phyloP scores from a whole-genome alignment of 495 filamentous ascomycete species.

The Neurospora tetraspora region DNA sequence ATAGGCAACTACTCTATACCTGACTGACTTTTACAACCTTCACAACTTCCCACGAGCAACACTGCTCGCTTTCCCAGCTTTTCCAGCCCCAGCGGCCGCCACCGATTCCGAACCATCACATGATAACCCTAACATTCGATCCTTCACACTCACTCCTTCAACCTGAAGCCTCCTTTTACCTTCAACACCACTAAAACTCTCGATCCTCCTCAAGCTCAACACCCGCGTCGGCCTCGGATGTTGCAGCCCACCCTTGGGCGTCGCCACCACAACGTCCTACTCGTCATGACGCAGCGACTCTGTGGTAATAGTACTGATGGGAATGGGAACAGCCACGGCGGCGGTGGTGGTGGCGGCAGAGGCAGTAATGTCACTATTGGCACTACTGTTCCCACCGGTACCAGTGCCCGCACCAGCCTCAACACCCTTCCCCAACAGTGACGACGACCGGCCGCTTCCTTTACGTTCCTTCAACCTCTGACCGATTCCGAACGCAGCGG shows the following conservation, averaged over 20 bases:
- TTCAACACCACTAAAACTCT: constrained; percentile 10
- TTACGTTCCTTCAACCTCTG: constrained; percentile 11
- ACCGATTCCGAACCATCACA: background rate
- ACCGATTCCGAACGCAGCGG: constrained; percentile 11
- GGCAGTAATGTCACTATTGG: background rate
- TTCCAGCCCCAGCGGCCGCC: background rate
- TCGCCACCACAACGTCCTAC: constrained; percentile 12
- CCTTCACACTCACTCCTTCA: constrained; percentile 5
- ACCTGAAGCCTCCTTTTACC: background rate
- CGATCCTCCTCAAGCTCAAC: constrained; percentile 25
- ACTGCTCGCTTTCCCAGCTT: background rate
- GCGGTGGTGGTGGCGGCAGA: background rate
- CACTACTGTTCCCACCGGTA: background rate
- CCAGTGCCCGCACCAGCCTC: background rate
- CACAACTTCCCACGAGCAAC: background rate
- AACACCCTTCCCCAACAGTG: background rate
- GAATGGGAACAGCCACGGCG: background rate
- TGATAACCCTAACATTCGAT: background rate
- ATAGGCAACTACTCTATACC: background rate
- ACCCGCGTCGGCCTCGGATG: constrained; percentile 26
- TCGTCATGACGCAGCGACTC: background rate
- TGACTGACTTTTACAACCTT: background rate
- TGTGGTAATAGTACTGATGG: background rate
- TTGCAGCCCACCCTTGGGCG: constrained; percentile 18
- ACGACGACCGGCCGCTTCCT: background rate